A percentile compares a stretch with the other conserved stretches of the same genome.
phyloP scores from a whole-genome alignment of 768 basidiomycete genomes.

The Dictyophora rubrovolvata region DNA sequence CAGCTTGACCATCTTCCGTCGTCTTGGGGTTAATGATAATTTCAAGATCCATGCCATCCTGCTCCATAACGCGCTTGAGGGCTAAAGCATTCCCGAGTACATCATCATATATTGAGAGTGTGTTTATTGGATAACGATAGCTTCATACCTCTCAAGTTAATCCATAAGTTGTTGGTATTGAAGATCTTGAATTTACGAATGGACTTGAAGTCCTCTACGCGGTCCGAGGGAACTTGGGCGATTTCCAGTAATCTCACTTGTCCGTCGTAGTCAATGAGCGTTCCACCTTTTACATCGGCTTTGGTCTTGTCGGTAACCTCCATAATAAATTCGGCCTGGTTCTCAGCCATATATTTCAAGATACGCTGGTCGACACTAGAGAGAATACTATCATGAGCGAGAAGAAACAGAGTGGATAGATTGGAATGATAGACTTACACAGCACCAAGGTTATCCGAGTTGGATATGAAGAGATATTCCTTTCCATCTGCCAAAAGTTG shows the following conservation, averaged over 20 bases:
- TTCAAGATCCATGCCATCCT: constrained; percentile 80
- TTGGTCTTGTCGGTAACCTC: constrained; percentile 97
- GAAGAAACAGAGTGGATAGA: too few species aligned
- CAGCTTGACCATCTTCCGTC: constrained; percentile 75
- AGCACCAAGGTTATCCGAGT: constrained; percentile 94
- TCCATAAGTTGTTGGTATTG: constrained; percentile 80
- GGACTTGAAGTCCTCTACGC: constrained; percentile 90
- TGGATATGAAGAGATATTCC: constrained; percentile 95
- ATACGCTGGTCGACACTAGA: constrained; percentile 74
- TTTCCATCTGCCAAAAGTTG: constrained; percentile 85
- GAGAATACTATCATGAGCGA: constrained; percentile 7
- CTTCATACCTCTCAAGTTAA: constrained; percentile 64
- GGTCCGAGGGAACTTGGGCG: constrained; percentile 88
- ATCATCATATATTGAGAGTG: background rate
- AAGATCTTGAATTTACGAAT: constrained; percentile 91
- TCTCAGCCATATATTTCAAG: constrained; percentile 76
- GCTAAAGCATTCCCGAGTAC: too few species aligned
- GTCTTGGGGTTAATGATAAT: constrained; percentile 91
- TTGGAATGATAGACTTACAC: constrained; percentile 61
- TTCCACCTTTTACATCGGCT: constrained; percentile 84
- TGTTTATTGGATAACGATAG: too few species aligned
- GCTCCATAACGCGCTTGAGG: constrained; percentile 83
- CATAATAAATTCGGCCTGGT: constrained; percentile 81
- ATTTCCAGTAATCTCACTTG: constrained; percentile 84
- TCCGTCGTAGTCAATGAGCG: constrained; percentile 86